Conservation (phyloP, 164 flowering plant genomes). For the Paratinospora sagittata region DNA sequence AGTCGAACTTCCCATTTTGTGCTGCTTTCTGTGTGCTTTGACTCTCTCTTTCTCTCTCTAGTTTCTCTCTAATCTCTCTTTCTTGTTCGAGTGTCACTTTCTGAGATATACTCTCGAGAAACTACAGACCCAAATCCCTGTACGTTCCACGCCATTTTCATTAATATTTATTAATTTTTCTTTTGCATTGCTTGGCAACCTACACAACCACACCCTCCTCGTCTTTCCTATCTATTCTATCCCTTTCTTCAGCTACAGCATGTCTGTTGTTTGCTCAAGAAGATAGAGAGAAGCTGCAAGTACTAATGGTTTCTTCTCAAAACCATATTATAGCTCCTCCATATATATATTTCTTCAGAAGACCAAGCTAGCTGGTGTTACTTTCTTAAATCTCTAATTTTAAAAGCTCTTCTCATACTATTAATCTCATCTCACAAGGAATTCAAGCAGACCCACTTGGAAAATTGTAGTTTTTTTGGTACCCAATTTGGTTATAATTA, state of each 20-base stretch:
- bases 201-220: constrained; percentile 7
- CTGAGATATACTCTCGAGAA: constrained; percentile 55
- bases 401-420: not conserved
- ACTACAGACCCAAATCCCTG: constrained; percentile 27
- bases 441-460: not conserved
- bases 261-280: too few relatives aligned
- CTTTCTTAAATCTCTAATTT: not conserved
- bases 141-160: constrained; percentile 27
- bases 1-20: constrained; percentile 28
- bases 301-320: too few relatives aligned
- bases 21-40: constrained; percentile 8
- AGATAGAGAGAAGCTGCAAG: too few relatives aligned
- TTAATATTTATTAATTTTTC: constrained; percentile 7
- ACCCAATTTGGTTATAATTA: not conserved
- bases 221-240: constrained; percentile 4
- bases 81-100: constrained; percentile 53
- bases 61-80: constrained; percentile 7
- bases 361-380: not conserved
- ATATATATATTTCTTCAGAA: not conserved
- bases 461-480: not conserved
- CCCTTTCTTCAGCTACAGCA: not conserved
- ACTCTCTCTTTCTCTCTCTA: constrained; percentile 7
- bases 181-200: constrained; percentile 2
- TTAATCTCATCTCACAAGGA: not conserved
- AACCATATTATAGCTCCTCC: not conserved